Evolutionary conservation across 2,329 filamentous ascomycete species (phyloP), one percentile per base, ranked within the genome.

Genomic region (Pseudodiploospora longispora): DNA sequence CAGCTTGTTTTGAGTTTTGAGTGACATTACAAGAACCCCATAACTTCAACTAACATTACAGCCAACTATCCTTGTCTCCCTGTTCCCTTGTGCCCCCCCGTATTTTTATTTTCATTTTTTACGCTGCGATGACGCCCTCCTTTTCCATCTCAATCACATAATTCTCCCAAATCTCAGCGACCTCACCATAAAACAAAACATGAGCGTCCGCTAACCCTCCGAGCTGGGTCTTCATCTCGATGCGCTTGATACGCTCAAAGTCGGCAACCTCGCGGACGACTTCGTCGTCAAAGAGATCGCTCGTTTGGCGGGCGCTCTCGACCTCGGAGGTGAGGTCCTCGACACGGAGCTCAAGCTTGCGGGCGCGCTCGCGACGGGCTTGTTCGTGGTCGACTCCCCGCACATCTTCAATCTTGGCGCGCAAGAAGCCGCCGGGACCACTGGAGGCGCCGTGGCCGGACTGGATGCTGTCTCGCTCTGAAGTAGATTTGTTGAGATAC

Each of bases 351-450:
- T 98, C 93, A 4, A 97, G 75, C 65, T 93, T 95, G 47, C 93
- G 82, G 41, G 91, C 77, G 30, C 91, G 80, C 62, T 97, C 91
- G 10, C 90, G 80, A 2, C 90, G 82, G 10, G 85, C 82, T 58
- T 94, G 87, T 62, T 97, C 93, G 66, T 97, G 93, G 64, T 98
- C 93, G 4, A 98, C 90, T 10, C 93, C 93, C 12, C 93, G 83
- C 50, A 96, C 90, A 60, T 98, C 93, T 65, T 98, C 93, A 58
- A 98, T 85, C 66, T 97, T 97, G 61, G 85, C 83, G 37, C 90
- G 85, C 53, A 98, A 78, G 69, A 96, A 97, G 4, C 86, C 83
- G 9, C 83, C 86, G 0, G 89, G 85, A 1, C 89, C 89, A 5
- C 52, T 78, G 27, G 60, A 55, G 28, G 61, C 55, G 41, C 59